Evolutionary conservation across 495 filamentous ascomycete genomes (phyloP).

Genomic region (Lepraria neglecta): DNA sequence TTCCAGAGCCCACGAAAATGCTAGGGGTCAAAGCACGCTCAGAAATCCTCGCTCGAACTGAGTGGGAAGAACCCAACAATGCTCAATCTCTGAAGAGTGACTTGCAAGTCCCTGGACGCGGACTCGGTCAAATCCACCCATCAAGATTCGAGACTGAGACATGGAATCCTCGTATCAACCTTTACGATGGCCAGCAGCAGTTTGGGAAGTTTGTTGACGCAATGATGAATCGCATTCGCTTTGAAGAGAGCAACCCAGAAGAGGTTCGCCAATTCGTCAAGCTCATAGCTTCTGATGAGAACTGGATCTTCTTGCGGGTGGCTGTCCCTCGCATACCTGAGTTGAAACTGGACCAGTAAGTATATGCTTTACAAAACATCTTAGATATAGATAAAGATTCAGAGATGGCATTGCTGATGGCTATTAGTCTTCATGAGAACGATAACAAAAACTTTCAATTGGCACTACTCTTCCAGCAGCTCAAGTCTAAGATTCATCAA

Average conservation of each 20-base stretch:
- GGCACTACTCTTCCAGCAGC: conserved; percentile 8
- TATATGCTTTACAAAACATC: not conserved
- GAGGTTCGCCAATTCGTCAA: conserved; percentile 15
- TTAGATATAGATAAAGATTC: not conserved
- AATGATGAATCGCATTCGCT: conserved; percentile 19
- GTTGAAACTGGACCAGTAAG: conserved; percentile 16
- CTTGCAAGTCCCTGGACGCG: conserved; percentile 2
- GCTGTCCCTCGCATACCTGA: conserved; percentile 18
- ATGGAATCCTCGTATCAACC: conserved; percentile 14
- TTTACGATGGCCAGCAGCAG: not conserved
- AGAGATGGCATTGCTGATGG: not conserved
- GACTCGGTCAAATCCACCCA: conserved; percentile 4
- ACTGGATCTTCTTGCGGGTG: conserved; percentile 12
- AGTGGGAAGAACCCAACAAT: not conserved
- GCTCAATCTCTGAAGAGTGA: not conserved
- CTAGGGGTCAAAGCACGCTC: not conserved
- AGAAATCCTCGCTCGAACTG: no score
- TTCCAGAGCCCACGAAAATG: not conserved
- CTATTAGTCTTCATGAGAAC: conserved; percentile 1
- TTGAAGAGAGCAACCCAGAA: conserved; percentile 10
- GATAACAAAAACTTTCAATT: conserved; percentile 8
- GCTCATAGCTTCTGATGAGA: conserved; percentile 13
- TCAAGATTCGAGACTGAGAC: conserved; percentile 2
- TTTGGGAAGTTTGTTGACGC: conserved; percentile 15
- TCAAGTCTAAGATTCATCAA: conserved; percentile 3